Base-by-base conservation (phyloP, 257 asterid genomes). In the Osmanthus fragrans region DNA sequence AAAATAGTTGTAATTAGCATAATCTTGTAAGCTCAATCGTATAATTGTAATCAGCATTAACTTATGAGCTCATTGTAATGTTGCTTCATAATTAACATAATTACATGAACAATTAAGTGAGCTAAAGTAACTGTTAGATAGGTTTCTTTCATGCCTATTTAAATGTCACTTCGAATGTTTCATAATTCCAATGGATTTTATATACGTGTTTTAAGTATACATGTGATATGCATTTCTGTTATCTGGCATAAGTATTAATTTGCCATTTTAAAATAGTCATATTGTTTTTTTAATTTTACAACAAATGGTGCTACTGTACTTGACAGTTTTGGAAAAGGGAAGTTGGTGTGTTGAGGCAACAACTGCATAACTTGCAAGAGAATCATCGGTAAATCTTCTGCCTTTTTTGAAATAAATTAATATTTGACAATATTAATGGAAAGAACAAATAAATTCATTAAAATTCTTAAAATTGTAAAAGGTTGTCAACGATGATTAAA, bases 271-370 rank as follows among this genome's bases (percentile, higher is more conserved):
- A 70, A 27, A n/a, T 56, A 36, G 51, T 42, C 75, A 33, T 65
- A 72, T 15, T 32, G n/a, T 73, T 32, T 71, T 40, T 60, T 40
- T 18, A 79, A 21, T 56, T 54, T 29, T 54, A 78, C 68, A 37
- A 80, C 65, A 58, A 68, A 51, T 81, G 39, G 51, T 56, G 77
- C 29, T 73, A 75, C 54, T 75, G 64, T 73, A 73, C 72, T 79
- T 71, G 18, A 56, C 91, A 91, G 97, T 87, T 87, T 79, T 91
- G 97, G 97, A 91, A 90, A 79, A 82, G 82, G 79, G 97, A 91
- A 86, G 95, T 86, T 5, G 89, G 83, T 73, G 78, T 79, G 85
- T 78, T 91, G 82, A 80, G 86, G 79, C 92, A 88, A 79, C 92
- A 90, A 85, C 78, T 91, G 70, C 91, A 90, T 71, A 85, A 80